Conservation (phyloP, 139 green algal genomes). For the Chlorella sp. region DNA sequence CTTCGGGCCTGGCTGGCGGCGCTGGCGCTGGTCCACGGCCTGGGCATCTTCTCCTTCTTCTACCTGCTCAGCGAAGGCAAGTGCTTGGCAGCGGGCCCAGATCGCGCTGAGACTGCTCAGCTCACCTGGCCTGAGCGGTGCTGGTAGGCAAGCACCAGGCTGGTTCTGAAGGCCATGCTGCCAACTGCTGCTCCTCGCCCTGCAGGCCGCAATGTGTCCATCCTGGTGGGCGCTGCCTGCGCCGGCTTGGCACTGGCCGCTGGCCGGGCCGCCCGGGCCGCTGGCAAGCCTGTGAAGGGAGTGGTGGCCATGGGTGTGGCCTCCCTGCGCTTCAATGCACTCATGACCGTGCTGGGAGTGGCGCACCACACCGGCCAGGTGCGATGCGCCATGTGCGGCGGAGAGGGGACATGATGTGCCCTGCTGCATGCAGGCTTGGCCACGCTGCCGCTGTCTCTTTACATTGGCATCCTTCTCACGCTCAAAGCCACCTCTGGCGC, state of each 20-base stretch:
- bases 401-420: too few relatives aligned
- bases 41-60: slow-evolving; percentile 56
- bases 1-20: slow-evolving; percentile 10
- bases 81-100: too few relatives aligned
- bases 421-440: too few relatives aligned
- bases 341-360: slow-evolving; percentile 25
- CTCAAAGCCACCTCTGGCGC: too few relatives aligned
- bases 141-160: too few relatives aligned
- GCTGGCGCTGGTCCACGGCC: background rate
- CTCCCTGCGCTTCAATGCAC: slow-evolving; percentile 17
- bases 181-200: too few relatives aligned
- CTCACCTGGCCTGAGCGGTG: too few relatives aligned
- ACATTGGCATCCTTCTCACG: too few relatives aligned
- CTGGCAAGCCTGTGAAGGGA: slow-evolving; percentile 2
- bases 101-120: too few relatives aligned
- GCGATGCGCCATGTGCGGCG: too few relatives aligned
- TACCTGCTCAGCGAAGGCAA: slow-evolving; percentile 52
- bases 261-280: background rate
- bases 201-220: slow-evolving; percentile 11
- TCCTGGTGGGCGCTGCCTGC: slow-evolving; percentile 1
- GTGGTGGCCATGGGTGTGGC: slow-evolving; percentile 5
- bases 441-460: too few relatives aligned
- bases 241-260: background rate
- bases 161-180: too few relatives aligned
- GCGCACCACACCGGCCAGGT: slow-evolving; percentile 31